phyloP scores from a whole-genome alignment of 2,329 filamentous ascomycete genomes.

The Leptosphaerulina australis region DNA sequence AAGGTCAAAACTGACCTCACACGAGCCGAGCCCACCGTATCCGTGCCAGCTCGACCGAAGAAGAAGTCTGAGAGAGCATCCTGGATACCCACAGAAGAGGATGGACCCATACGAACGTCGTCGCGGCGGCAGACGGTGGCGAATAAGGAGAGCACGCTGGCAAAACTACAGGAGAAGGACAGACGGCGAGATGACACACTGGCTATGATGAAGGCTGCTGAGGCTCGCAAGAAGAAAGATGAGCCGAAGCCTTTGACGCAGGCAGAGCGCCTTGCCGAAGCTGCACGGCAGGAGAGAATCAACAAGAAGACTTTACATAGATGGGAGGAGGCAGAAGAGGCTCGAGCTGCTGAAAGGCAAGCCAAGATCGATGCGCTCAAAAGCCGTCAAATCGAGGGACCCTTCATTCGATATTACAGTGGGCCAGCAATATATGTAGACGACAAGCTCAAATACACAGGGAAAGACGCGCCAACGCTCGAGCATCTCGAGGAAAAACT shows the following conservation, averaged over 20 bases:
- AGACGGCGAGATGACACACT: slow-evolving; percentile 73
- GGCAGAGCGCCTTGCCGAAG: slow-evolving; percentile 81
- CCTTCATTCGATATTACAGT: slow-evolving; percentile 91
- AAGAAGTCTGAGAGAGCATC: slow-evolving; percentile 75
- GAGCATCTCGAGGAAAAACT: slow-evolving; percentile 48
- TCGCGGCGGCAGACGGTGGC: slow-evolving; percentile 67
- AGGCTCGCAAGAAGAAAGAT: slow-evolving; percentile 69
- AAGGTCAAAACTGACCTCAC: slow-evolving; percentile 48
- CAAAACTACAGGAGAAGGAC: slow-evolving; percentile 76
- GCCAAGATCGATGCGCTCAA: slow-evolving; percentile 86
- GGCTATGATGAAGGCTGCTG: slow-evolving; percentile 66
- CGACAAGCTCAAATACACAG: slow-evolving; percentile 73
- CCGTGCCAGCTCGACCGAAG: slow-evolving; percentile 58
- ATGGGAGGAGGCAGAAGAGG: slow-evolving; percentile 93
- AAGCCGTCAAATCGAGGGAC: slow-evolving; percentile 82
- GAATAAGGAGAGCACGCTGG: slow-evolving; percentile 63
- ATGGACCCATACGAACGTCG: slow-evolving; percentile 67
- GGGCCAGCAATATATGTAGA: slow-evolving; percentile 84
- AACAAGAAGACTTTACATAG: slow-evolving; percentile 90
- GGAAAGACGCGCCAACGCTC: slow-evolving; percentile 51
- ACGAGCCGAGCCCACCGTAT: slow-evolving; percentile 53
- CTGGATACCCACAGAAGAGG: slow-evolving; percentile 69
- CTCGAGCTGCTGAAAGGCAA: slow-evolving; percentile 80
- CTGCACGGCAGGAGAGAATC: slow-evolving; percentile 78
- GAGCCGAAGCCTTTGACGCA: slow-evolving; percentile 87